Base-by-base conservation (phyloP, 140 eudicot genomes). In the Bidens hawaiensis region DNA sequence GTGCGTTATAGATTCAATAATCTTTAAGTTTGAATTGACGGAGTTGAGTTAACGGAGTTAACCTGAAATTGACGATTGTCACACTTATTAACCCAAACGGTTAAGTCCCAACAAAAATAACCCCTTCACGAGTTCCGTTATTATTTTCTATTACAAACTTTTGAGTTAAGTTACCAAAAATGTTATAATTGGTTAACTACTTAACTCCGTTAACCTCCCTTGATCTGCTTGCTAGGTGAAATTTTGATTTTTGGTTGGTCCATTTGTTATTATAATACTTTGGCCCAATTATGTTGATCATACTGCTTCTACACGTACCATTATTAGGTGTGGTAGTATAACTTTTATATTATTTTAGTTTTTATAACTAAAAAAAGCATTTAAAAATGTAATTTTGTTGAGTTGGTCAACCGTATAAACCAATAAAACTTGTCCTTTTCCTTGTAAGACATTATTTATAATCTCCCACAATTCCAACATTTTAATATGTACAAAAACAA, bases 331-430 rank as follows among this genome's bases (percentile, higher is more conserved):
- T 8, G 15, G 43, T 3, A 36, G 41, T 34, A 34, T 8, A 34
- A 34, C 7, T 34, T 3, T 34, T 4, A 11, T 36, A 36, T 36
- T 10, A 36, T 36, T 60, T 36, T 4, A 60, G 50, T 33, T 60
- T 41, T 31, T 65, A 31, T 46, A 12, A 31, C 12, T 36, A 36
- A n/a, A n/a, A n/a, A n/a, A n/a, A 34, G 43, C 11, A 36, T 10
- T 36, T 36, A 6, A 22, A n/a, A 24, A 12, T 46, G 8, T 10
- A 15, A 30, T 7, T 34, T 5, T 60, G 16, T 15, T 69, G 28
- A 78, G 85, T 82, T 75, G 90, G 87, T 76, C 69, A 88, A 79
- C 94, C 56, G 78, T 65, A 48, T 53, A 23, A 28, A 73, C 81
- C 85, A 56, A 71, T 74, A 62, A 63, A 16, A 21, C 30, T 34